A percentile compares a stretch with the other conserved stretches of the same genome.
Evolutionary conservation across 1,284 basidiomycete species (phyloP).

Genomic region (Blastosporella zonata): DNA sequence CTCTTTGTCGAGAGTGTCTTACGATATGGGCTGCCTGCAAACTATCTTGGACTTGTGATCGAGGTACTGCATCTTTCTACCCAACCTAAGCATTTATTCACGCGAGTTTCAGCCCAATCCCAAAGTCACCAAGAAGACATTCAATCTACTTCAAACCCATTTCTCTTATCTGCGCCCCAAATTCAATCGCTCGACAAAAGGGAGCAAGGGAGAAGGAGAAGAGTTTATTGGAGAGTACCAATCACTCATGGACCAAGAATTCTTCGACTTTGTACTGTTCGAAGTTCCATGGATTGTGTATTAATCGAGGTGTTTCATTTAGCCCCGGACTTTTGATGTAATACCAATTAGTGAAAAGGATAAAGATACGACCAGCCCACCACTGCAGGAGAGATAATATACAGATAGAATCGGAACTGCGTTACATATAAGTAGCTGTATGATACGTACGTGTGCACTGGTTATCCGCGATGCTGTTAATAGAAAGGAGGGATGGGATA

Average conservation of each 20-base stretch:
- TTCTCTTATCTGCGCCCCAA: slow-evolving; percentile 79
- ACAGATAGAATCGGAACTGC: slow-evolving; percentile 30
- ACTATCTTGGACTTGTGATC: slow-evolving; percentile 81
- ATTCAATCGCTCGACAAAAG: slow-evolving; percentile 47
- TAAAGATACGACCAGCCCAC: slow-evolving; percentile 54
- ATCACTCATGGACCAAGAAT: slow-evolving; percentile 89
- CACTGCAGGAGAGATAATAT: slow-evolving; percentile 42
- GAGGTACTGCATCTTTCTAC: slow-evolving; percentile 49
- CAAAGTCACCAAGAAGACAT: slow-evolving; percentile 79
- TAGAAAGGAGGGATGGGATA: slow-evolving; percentile 15
- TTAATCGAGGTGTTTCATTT: slow-evolving; percentile 28
- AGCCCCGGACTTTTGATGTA: slow-evolving; percentile 21
- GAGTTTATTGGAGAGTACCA: slow-evolving; percentile 88
- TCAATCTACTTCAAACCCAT: slow-evolving; percentile 72
- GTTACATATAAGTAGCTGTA: slow-evolving; percentile 23
- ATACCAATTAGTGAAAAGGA: slow-evolving; percentile 40
- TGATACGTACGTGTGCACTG: slow-evolving; percentile 22
- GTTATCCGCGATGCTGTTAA: slow-evolving; percentile 20
- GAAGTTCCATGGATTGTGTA: slow-evolving; percentile 80
- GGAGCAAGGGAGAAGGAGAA: slow-evolving; percentile 46
- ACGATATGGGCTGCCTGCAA: slow-evolving; percentile 92
- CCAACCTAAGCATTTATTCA: background rate
- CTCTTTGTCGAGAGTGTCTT: slow-evolving; percentile 95
- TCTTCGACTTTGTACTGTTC: slow-evolving; percentile 89
- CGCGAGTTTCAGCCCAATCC: slow-evolving; percentile 71